A percentile compares a stretch with the other conserved stretches of the same genome.
These are phyloP conservation scores for Ceratocystis papillata DNA, from an alignment of 2,329 filamentous ascomycete species.

Conservation along the genomic window DNA sequence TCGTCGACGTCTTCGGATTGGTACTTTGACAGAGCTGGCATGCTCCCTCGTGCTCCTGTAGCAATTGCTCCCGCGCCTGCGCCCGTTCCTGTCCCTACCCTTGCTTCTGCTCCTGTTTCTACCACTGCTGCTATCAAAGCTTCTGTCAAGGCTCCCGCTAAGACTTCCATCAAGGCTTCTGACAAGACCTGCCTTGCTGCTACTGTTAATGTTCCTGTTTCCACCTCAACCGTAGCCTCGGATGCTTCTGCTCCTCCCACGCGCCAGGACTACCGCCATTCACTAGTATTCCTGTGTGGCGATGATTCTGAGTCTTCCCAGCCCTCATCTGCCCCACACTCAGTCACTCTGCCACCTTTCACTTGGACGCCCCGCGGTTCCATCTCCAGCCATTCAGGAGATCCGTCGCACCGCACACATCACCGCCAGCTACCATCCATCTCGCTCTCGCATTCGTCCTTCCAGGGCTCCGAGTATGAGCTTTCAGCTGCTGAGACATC, in stretches of 20 bases:
- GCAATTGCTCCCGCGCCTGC: not conserved
- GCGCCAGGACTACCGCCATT: conserved; percentile 9
- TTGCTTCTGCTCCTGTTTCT: too few relatives aligned
- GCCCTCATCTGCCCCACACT: not conserved
- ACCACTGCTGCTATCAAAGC: too few relatives aligned
- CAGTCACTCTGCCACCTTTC: not conserved
- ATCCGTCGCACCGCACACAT: not conserved
- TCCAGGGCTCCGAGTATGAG: conserved; percentile 5
- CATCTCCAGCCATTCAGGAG: not conserved
- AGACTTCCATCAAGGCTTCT: too few relatives aligned
- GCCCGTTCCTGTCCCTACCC: not conserved
- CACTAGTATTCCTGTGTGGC: not conserved
- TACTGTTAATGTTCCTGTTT: not conserved
- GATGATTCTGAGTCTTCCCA: not conserved
- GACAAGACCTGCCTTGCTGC: not conserved
- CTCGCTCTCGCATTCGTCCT: not conserved
- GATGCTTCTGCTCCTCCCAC: not conserved
- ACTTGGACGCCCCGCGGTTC: not conserved
- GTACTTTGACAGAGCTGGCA: not conserved
- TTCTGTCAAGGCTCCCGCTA: too few relatives aligned
- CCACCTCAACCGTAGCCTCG: not conserved
- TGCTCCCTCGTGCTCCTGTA: not conserved
- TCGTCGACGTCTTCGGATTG: not conserved
- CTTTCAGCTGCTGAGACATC: not conserved
- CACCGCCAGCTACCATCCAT: conserved; percentile 5